Evolutionary conservation across 2,329 filamentous ascomycete species (phyloP), one percentile per base, ranked within the genome.

Genomic region (Talaromyces albobiverticillius): DNA sequence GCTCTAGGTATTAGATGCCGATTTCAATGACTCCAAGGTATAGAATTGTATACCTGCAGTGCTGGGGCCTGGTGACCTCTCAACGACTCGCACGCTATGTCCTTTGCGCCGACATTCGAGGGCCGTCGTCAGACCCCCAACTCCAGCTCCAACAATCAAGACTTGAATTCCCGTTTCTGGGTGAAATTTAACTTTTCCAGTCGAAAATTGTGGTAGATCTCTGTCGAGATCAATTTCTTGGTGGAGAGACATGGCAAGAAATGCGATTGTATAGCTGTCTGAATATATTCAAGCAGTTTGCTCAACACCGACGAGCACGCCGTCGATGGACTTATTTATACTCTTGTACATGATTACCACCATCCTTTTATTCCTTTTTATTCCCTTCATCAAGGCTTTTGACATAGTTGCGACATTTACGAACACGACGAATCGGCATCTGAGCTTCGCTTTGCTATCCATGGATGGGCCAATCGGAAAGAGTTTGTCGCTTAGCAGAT

Each of bases 41-140:
- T 52, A 14, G 16, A 40, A 38, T 40, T 53, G 46, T 29, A 29
- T 29, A 29, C 51, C 51, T 47, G 51, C 34, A 23, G 32, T 41
- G 20, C 25, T 47, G 6, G 51, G 42, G 34, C 18, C 23, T 36
- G 29, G n/a, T 2, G 47, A 46, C 13, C 31, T 51, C 18, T 68
- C 66, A 3, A 67, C 36, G 18, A 69, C 56, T 16, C 60, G 53
- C n/a, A 67, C 63, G 8, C 62, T 46, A 47, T 65, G 62, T 13
- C 66, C 66, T 46, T 66, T 64, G 31, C 66, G 60, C 51, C 61
- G 61, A 54, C 63, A 65, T 52, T 69, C 66, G 6, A 68, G 51
- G 1, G 59, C 59, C 8, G 64, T 53, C 34, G 61, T 59, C 16
- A 69, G 50, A 16, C 65, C 66, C 10, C 57, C 65, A 6, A 66